Base-by-base conservation (phyloP, 2,329 filamentous ascomycete species). In the Phialemonium atrogriseum region DNA sequence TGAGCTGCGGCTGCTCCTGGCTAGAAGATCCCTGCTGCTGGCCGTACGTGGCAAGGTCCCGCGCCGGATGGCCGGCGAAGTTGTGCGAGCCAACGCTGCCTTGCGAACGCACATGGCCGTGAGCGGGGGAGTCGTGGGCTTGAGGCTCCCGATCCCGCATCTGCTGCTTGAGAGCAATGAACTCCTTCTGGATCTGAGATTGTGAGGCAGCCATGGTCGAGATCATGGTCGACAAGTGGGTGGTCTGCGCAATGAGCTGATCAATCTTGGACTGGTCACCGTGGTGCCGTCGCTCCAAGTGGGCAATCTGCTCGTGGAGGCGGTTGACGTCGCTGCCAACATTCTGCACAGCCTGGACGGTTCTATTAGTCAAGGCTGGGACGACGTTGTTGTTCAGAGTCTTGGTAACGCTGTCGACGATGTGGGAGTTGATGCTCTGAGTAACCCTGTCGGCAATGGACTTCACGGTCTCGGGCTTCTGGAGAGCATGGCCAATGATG, bases 381-480 rank as follows among this genome's bases (percentile, higher is more conserved):
- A 73, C 62, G n/a, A 91, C 66, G 18, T 71, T 71, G 37, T 68
- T 70, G 24, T 75, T 68, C 22, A 89, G 56, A 8, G 73, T 63
- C 21, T 67, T 64, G 10, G 70, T 58, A 29, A 93, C 66, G 35
- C 84, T 78, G 34, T 74, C 68, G 47, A 94, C 82, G 17, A 94
- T 66, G 33, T 73, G 76, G 25, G 72, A 60, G 5, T 73, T 64
- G 18, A 94, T 69, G 29, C 73, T 76, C 42, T 74, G 72, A 3
- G 77, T 67, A 20, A 94, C 70, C 30, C 77, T 72, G 32, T 93
- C 84, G 4, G 80, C 72, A 33, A 95, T 74, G 6, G 70, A 62
- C 47, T 80, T 80, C 40, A 85, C 63, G 23, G 91, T 66, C 29
- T 88, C 80, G 9, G 78, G 77, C 42, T 80, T 82, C 49, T 84